Evolutionary conservation across 345 rosid genomes (phyloP), one percentile per base, ranked within the genome.

Genomic region (Eucalyptus melliodora): DNA sequence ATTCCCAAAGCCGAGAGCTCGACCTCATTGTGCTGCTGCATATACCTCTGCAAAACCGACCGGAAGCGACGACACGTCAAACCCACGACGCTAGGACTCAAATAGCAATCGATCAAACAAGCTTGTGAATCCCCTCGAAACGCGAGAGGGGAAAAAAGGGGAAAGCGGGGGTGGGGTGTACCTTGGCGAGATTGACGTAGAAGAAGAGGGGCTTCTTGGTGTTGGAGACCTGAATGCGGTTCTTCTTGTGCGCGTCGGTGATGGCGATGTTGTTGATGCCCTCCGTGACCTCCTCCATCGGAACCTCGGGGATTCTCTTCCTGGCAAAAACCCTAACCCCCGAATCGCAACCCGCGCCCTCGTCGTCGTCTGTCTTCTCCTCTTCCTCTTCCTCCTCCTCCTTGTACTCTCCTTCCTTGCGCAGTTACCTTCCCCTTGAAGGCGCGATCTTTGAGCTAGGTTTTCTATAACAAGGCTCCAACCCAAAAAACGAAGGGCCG

Each of bases 181-280:
- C 96, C 97, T 96, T 96, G 92, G 97, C 96, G 92, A 96, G 96
- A 89, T 96, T 95, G 88, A 95, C 97, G 60, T 95, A 95, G 95
- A 95, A 95, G 91, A 95, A 95, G 86, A 95, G 95, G 31, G 96
- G 97, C 69, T 94, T 95, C 87, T 95, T 94, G 89, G 96, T 96
- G 88, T 93, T 94, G 51, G 96, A 95, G 91, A 96, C 97, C 93
- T 96, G 97, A 87, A 96, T 95, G 50, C 97, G 92, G 91, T 95
- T 96, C 92, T 93, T 96, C 93, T 93, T 94, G 92, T 62, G 91
- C 9, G 87, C 16, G 12, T 91, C 89, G 69, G 93, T 87, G 89
- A 90, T 88, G 87, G 80, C 87, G 86, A 90, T 87, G 91, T 88
- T 90, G 91, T 72, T 90, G 42, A 90, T 87, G 59, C 88, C 91